Percentiles rank a stretch among this genome's conserved stretches.
phyloP scores from a whole-genome alignment of 352 stramenopile species.

The Plasmopara viticola region DNA sequence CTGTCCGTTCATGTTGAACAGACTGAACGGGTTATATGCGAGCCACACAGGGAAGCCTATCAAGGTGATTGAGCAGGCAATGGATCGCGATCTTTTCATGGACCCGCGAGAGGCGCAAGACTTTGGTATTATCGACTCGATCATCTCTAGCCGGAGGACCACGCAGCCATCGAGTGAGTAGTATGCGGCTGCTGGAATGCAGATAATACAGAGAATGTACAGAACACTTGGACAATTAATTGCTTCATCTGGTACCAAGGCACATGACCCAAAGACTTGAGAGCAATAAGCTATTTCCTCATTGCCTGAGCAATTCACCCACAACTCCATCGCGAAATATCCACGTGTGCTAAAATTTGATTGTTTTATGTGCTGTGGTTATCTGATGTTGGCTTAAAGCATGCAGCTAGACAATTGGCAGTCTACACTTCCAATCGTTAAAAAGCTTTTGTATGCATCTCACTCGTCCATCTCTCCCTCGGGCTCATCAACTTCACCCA shows the following conservation, averaged over 20 bases:
- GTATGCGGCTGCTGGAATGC: neutral
- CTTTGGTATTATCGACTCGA: conserved; percentile 81
- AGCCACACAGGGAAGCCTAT: conserved; percentile 69
- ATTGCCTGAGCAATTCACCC: neutral
- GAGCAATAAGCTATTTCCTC: neutral
- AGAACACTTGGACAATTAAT: no score
- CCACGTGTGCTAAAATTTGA: conserved; percentile 9
- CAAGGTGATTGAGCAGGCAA: conserved; percentile 77
- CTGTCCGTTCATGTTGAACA: conserved; percentile 14
- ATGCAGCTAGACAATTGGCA: conserved; percentile 5
- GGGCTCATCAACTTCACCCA: conserved; percentile 63
- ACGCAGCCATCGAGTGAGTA: conserved; percentile 10
- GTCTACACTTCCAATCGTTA: neutral
- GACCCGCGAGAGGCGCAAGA: conserved; percentile 62
- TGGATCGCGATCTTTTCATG: conserved; percentile 87
- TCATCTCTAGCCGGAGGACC: conserved; percentile 56
- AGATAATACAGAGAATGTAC: no score
- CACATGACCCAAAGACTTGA: neutral
- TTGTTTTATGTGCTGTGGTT: conserved; percentile 26
- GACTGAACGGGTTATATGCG: conserved; percentile 69
- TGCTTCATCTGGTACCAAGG: neutral
- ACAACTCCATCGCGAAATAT: neutral
- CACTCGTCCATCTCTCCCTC: conserved; percentile 83
- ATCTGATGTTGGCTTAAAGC: conserved; percentile 16
- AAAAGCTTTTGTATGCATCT: conserved; percentile 14